A percentile compares a stretch with the other conserved stretches of the same genome.
These are phyloP conservation scores for Hyphopichia buzzinii DNA, from an alignment of 1,139 yeast genomes.

Conservation along the genomic window DNA sequence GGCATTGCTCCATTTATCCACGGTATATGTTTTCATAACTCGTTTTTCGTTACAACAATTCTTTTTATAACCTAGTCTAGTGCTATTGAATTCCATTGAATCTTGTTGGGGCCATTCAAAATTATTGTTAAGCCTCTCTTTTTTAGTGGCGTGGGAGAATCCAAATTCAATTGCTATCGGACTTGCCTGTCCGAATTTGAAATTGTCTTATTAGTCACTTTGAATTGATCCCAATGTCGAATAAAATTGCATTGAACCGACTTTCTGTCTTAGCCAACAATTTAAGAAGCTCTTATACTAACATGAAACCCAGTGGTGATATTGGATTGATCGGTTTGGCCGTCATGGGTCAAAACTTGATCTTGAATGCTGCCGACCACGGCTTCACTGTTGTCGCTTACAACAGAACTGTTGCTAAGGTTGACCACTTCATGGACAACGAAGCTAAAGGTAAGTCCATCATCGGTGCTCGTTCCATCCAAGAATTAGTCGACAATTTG, in stretches of 20 bases:
- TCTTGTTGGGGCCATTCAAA: no score
- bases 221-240: neutral
- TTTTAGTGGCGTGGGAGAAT: no score
- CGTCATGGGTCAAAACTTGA: slow-evolving; percentile 99
- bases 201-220: neutral
- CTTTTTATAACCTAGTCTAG: no score
- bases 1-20: no score
- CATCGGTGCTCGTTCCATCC: slow-evolving; percentile 91
- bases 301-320: slow-evolving; percentile 69
- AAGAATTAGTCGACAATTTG: slow-evolving; percentile 83
- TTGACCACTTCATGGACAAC: slow-evolving; percentile 85
- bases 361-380: slow-evolving; percentile 97
- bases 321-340: slow-evolving; percentile 99
- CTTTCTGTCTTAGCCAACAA: slow-evolving; percentile 6
- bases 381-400: slow-evolving; percentile 96
- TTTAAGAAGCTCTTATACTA: slow-evolving; percentile 8
- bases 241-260: slow-evolving; percentile 5
- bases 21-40: no score
- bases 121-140: no score
- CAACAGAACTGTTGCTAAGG: slow-evolving; percentile 97
- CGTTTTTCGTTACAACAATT: no score
- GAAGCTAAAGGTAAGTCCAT: slow-evolving; percentile 97
- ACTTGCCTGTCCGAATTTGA: slow-evolving; percentile 1
- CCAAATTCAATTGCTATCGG: neutral
- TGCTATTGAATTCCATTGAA: no score